phyloP scores from a whole-genome alignment of 345 rosid genomes.

The Citrus maxima region DNA sequence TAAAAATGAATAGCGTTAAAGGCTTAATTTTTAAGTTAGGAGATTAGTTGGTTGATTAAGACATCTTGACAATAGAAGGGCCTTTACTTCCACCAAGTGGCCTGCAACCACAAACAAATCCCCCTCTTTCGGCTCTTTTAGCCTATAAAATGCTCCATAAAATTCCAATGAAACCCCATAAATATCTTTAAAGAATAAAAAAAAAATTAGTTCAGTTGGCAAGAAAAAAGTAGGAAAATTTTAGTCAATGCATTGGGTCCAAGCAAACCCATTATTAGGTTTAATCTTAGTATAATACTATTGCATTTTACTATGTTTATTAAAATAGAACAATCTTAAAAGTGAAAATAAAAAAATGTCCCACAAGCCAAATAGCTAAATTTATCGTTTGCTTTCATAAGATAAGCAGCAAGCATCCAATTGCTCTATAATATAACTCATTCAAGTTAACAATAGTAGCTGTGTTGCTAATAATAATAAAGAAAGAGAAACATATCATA shows the following conservation, averaged over 20 bases:
- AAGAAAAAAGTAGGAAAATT: neutral
- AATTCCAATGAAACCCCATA: neutral
- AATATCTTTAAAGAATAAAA: too few species aligned
- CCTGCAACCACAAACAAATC: slow-evolving; percentile 7
- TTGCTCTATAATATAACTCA: too few species aligned
- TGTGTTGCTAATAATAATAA: too few species aligned
- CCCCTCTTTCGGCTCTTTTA: too few species aligned
- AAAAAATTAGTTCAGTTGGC: neutral
- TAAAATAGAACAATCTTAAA: too few species aligned
- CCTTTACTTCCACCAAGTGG: slow-evolving; percentile 12
- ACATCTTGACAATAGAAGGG: neutral
- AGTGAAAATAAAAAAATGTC: too few species aligned
- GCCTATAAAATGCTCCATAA: neutral
- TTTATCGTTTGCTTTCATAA: too few species aligned
- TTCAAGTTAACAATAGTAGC: too few species aligned
- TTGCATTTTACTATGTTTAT: too few species aligned
- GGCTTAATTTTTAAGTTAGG: slow-evolving; percentile 28
- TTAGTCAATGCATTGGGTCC: slow-evolving; percentile 20
- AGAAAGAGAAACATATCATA: too few species aligned
- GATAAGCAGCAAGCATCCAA: too few species aligned
- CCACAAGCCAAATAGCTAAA: too few species aligned
- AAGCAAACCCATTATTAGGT: neutral
- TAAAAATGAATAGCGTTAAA: neutral
- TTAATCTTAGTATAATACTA: neutral
- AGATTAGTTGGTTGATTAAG: slow-evolving; percentile 17